Evolutionary conservation across 202 grass and related monocot species (phyloP).

Genomic region (Brachypodium distachyon): DNA sequence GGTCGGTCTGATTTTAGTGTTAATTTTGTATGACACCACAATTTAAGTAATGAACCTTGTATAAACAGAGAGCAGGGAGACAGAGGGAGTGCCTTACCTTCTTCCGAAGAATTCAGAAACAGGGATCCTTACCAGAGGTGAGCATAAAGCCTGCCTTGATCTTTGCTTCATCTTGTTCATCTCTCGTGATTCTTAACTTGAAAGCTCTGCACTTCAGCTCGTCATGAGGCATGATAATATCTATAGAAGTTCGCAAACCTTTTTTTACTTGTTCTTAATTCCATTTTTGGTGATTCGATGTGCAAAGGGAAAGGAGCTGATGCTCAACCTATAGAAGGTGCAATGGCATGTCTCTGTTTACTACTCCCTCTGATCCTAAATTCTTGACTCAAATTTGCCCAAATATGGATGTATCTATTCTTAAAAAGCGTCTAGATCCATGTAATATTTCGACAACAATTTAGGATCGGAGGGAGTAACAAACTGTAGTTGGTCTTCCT

Average conservation of each 20-base stretch:
- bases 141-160: constrained; percentile 25
- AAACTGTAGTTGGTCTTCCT: neutral
- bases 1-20: neutral
- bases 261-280: neutral
- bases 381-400: too few relatives aligned
- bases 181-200: neutral
- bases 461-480: too few relatives aligned
- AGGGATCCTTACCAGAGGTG: constrained; percentile 22
- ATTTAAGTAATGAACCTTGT: constrained; percentile 35
- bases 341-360: neutral
- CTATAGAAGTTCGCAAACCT: neutral
- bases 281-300: neutral
- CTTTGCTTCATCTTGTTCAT: neutral
- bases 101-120: constrained; percentile 22
- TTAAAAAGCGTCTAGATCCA: too few relatives aligned
- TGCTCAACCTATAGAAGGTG: neutral
- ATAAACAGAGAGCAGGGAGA: neutral
- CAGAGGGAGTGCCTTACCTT: neutral
- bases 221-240: neutral
- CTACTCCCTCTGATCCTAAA: too few relatives aligned
- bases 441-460: too few relatives aligned
- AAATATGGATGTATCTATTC: too few relatives aligned
- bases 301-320: neutral
- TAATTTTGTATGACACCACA: constrained; percentile 8
- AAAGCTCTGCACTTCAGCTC: neutral